phyloP scores from a whole-genome alignment of 2,329 filamentous ascomycete genomes.

The Fusarium papillatum region DNA sequence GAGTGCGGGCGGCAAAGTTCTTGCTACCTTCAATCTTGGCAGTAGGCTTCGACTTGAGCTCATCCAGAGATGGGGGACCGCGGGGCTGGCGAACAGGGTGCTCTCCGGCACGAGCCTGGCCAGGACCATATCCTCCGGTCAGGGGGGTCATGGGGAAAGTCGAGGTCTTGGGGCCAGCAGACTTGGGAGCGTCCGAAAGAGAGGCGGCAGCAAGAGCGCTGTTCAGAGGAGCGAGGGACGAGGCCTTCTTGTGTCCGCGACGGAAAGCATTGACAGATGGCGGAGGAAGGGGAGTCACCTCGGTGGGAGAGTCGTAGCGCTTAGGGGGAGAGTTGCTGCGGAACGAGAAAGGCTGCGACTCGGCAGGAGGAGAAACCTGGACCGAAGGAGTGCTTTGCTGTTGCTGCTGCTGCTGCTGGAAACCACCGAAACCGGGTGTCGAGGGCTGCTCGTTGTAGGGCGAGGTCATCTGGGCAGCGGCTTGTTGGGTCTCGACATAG shows the following conservation, averaged over 20 bases:
- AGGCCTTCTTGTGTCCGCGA: conserved; percentile 91
- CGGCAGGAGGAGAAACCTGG: conserved; percentile 85
- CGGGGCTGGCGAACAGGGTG: conserved; percentile 95
- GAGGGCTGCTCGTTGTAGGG: conserved; percentile 60
- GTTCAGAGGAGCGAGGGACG: conserved; percentile 78
- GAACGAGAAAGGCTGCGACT: conserved; percentile 62
- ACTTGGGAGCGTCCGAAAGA: conserved; percentile 63
- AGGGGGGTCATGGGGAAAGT: conserved; percentile 84
- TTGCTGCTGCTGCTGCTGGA: conserved; percentile 59
- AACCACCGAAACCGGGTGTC: conserved; percentile 49
- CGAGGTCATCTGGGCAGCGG: conserved; percentile 56
- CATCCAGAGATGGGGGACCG: conserved; percentile 91
- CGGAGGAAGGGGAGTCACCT: conserved; percentile 80
- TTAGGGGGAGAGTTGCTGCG: conserved; percentile 78
- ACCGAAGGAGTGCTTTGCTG: conserved; percentile 75
- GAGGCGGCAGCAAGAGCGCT: conserved; percentile 59
- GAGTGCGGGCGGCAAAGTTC: conserved; percentile 95
- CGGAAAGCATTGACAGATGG: conserved; percentile 94
- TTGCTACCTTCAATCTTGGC: conserved; percentile 96
- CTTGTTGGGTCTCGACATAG: conserved; percentile 77
- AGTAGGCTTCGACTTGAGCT: conserved; percentile 90
- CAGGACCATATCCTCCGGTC: conserved; percentile 91
- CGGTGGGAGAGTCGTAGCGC: conserved; percentile 77
- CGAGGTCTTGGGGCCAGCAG: conserved; percentile 81
- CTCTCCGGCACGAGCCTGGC: conserved; percentile 92